These are phyloP conservation scores for Aspergillus viridinutans DNA, from an alignment of 2,329 filamentous ascomycete genomes.

Conservation along the genomic window DNA sequence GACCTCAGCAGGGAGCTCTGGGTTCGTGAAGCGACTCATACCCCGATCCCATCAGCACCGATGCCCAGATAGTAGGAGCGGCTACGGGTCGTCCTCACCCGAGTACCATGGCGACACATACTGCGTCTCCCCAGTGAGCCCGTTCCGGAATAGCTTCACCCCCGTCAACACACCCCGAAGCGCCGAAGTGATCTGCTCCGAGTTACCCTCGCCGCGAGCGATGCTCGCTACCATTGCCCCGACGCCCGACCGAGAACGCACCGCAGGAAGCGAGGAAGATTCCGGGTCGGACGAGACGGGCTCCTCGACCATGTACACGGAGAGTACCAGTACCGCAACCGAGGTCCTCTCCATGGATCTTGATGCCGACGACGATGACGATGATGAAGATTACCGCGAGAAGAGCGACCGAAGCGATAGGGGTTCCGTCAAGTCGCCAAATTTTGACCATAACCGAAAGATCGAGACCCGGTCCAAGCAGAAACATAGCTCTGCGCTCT, in stretches of 20 bases:
- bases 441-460: background rate
- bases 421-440: background rate
- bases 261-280: conserved; percentile 9
- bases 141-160: conserved; percentile 37
- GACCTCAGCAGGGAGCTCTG: conserved; percentile 7
- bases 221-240: conserved; percentile 20
- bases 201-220: conserved; percentile 17
- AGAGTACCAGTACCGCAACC: conserved; percentile 9
- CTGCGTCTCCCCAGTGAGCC: conserved; percentile 38
- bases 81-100: conserved; percentile 39
- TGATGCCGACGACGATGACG: conserved; percentile 16
- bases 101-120: conserved; percentile 32
- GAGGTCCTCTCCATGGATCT: conserved; percentile 9
- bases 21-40: conserved; percentile 17
- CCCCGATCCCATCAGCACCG: conserved; percentile 20
- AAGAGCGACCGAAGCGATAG: background rate
- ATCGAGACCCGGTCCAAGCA: conserved; percentile 6
- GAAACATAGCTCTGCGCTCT: conserved; percentile 11
- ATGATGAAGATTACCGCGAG: conserved; percentile 17
- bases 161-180: conserved; percentile 40
- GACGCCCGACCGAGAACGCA: conserved; percentile 3
- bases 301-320: conserved; percentile 9
- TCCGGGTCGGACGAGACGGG: conserved; percentile 9
- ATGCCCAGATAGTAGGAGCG: conserved; percentile 27
- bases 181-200: conserved; percentile 6